Conservation (phyloP, 306 rosid species). For the Potentilla sterilis region DNA sequence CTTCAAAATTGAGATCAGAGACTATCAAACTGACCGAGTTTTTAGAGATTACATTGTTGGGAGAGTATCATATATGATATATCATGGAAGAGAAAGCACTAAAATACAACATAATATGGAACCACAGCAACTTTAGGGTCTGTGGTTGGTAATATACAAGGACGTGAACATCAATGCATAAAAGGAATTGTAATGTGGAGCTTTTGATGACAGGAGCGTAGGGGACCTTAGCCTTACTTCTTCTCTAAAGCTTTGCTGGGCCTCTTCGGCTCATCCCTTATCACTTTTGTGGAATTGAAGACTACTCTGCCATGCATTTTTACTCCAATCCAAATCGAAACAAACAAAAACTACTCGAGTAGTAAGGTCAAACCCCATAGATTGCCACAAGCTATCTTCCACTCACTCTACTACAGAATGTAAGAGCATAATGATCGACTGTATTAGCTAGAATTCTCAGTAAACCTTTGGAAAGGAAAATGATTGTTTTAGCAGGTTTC, state of each 20-base stretch:
- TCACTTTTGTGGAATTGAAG: constrained; percentile 51
- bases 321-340: constrained; percentile 23
- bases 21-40: background rate
- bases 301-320: constrained; percentile 34
- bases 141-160: constrained; percentile 60
- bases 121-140: constrained; percentile 51
- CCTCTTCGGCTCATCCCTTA: constrained; percentile 25
- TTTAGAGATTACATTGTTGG: background rate
- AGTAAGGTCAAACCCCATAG: constrained; percentile 17
- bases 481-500: background rate
- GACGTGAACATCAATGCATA: constrained; percentile 57
- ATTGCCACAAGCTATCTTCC: constrained; percentile 1
- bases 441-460: background rate
- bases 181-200: constrained; percentile 45
- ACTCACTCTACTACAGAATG: constrained; percentile 1
- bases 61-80: background rate
- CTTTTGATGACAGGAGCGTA: constrained; percentile 49
- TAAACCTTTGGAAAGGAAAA: background rate
- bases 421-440: background rate
- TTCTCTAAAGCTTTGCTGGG: constrained; percentile 37
- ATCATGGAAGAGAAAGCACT: constrained; percentile 40
- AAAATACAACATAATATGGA: constrained; percentile 49
- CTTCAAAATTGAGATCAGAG: background rate
- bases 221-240: constrained; percentile 65
- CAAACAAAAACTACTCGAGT: constrained; percentile 20